These are phyloP conservation scores for Crithidia bombi DNA, from an alignment of 208 protist genomes.

Conservation along the genomic window DNA sequence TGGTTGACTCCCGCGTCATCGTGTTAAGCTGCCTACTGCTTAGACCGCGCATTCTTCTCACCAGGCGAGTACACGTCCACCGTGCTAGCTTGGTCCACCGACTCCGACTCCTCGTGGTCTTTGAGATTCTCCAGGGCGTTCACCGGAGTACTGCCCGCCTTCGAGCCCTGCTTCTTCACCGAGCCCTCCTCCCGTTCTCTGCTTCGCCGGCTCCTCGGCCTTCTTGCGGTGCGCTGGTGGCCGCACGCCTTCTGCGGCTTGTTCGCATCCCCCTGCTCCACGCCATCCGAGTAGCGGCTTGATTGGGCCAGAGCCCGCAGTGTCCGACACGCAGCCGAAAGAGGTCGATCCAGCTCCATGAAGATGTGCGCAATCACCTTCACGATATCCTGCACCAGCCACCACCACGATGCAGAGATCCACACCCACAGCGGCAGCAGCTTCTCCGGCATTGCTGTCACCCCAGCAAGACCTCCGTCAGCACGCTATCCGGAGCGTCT, in stretches of 20 bases:
- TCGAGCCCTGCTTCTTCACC: constrained; percentile 15
- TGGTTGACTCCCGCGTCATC: no score
- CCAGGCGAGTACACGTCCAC: constrained; percentile 17
- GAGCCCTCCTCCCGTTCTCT: no score
- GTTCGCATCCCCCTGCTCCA: constrained; percentile 16
- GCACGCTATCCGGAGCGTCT: constrained; percentile 58
- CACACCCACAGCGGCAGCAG: constrained; percentile 88
- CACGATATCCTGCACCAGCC: constrained; percentile 83
- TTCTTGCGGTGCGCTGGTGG: constrained; percentile 3
- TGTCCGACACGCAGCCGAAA: constrained; percentile 68
- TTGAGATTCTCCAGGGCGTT: constrained; percentile 20
- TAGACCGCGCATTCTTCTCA: constrained; percentile 1
- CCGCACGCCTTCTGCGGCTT: constrained; percentile 9
- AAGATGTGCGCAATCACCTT: constrained; percentile 79
- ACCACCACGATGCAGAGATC: constrained; percentile 92
- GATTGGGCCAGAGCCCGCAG: constrained; percentile 43
- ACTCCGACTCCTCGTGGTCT: constrained; percentile 1
- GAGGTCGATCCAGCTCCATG: constrained; percentile 75
- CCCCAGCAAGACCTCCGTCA: constrained; percentile 78
- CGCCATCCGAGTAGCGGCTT: constrained; percentile 36
- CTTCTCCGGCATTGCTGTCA: constrained; percentile 45
- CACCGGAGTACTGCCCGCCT: not conserved
- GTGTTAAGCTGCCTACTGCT: not conserved
- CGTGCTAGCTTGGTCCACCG: constrained; percentile 5
- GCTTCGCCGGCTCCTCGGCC: no score